Evolutionary conservation across 2,329 filamentous ascomycete genomes (phyloP).

Genomic region (Pseudogymnoascus destructans): DNA sequence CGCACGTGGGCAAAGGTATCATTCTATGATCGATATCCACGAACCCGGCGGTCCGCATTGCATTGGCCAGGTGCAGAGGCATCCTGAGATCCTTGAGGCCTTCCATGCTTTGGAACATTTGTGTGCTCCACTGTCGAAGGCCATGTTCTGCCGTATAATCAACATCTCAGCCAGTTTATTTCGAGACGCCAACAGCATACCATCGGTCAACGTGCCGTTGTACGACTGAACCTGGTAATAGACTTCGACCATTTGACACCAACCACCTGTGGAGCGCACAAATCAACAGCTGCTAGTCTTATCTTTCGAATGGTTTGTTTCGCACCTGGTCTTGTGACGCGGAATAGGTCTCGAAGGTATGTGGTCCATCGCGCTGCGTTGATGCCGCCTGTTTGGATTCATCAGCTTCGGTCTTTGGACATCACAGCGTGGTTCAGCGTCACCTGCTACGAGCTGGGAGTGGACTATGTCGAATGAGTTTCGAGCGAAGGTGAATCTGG

Average conservation of each 20-base stretch:
- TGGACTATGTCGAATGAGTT: constrained; percentile 75
- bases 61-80: constrained; percentile 38
- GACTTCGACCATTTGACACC: constrained; percentile 81
- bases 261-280: constrained; percentile 39
- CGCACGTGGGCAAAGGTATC: constrained; percentile 55
- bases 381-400: constrained; percentile 44
- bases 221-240: constrained; percentile 78
- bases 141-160: constrained; percentile 39
- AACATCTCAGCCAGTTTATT: constrained; percentile 13
- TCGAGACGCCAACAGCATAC: constrained; percentile 27
- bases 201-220: constrained; percentile 60
- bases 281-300: background rate
- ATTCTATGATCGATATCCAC: constrained; percentile 52
- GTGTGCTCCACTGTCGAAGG: constrained; percentile 52
- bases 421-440: constrained; percentile 10
- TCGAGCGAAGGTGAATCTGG: constrained; percentile 51
- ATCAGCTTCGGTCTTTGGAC: constrained; percentile 1
- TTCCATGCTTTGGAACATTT: constrained; percentile 48
- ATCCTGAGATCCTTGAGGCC: constrained; percentile 53
- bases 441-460: constrained; percentile 52
- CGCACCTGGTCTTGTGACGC: constrained; percentile 48
- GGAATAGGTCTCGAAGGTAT: constrained; percentile 65
- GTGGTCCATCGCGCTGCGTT: constrained; percentile 57
- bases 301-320: background rate
- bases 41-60: constrained; percentile 40